Evolutionary conservation across 257 asterid species (phyloP).

Genomic region (Fraxinus quadrangulata): DNA sequence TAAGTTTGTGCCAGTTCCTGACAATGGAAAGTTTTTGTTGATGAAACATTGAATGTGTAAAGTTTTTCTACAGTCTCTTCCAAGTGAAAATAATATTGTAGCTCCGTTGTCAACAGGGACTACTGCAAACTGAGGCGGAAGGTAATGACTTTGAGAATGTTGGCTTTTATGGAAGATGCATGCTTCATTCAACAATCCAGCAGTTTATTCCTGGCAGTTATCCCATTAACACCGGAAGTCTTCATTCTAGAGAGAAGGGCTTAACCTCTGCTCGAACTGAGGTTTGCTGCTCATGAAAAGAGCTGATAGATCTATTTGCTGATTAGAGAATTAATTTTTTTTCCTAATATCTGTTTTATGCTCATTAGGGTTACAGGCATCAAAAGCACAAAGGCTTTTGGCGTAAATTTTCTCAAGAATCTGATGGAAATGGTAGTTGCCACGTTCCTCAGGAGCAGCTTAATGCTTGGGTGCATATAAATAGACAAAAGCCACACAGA

Average conservation of each 20-base stretch:
- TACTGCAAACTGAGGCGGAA: constrained; percentile 44
- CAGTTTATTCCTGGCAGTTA: constrained; percentile 16
- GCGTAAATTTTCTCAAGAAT: constrained; percentile 33
- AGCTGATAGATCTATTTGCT: constrained; percentile 9
- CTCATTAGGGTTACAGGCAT: constrained; percentile 58
- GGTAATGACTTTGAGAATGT: constrained; percentile 30
- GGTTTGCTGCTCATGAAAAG: constrained; percentile 39
- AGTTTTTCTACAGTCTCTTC: neutral
- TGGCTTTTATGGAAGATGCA: constrained; percentile 40
- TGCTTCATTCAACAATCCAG: constrained; percentile 27
- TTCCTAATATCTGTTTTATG: constrained; percentile 23
- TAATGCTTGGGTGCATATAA: constrained; percentile 64
- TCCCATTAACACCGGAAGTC: constrained; percentile 28
- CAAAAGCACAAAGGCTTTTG: constrained; percentile 45
- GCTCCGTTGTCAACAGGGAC: constrained; percentile 33
- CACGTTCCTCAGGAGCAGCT: constrained; percentile 72
- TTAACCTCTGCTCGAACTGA: constrained; percentile 61
- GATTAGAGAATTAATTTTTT: neutral
- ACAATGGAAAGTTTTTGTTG: neutral
- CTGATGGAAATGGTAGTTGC: constrained; percentile 42
- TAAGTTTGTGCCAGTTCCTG: neutral
- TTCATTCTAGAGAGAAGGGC: constrained; percentile 36
- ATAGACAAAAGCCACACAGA: constrained; percentile 43
- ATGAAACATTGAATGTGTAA: neutral
- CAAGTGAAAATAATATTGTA: neutral